Percentiles rank a stretch among this genome's conserved stretches.
These are phyloP conservation scores for Pinus taeda DNA, from an alignment of 75 land plant species.

Conservation along the genomic window DNA sequence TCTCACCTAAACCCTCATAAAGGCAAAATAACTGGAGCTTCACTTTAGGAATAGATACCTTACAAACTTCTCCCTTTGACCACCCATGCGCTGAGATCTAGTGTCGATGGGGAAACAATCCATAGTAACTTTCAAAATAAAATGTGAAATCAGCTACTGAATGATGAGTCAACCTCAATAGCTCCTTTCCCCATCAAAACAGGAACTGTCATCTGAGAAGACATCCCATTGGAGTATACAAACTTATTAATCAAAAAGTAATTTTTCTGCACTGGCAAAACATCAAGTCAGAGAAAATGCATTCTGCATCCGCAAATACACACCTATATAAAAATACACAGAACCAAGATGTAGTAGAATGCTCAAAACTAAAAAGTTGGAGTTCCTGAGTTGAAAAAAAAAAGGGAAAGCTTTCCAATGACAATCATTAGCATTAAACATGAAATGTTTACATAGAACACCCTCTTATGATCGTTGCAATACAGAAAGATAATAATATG, in stretches of 20 bases:
- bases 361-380: not conserved
- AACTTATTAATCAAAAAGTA: not conserved
- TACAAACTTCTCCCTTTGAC: slow-evolving; percentile 58
- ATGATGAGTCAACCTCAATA: not conserved
- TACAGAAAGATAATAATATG: not conserved
- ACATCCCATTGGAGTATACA: not conserved
- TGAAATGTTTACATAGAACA: not conserved
- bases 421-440: not conserved
- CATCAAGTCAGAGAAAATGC: not conserved
- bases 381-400: not conserved
- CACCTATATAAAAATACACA: not conserved
- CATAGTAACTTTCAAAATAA: not conserved
- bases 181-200: not conserved
- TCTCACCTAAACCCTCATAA: not conserved
- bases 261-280: not conserved
- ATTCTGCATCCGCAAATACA: not conserved
- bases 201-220: not conserved
- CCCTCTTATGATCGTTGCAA: not conserved
- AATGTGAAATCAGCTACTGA: slow-evolving; percentile 1
- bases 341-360: not conserved
- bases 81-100: slow-evolving; percentile 41
- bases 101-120: slow-evolving; percentile 11
- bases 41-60: slow-evolving; percentile 30
- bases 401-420: not conserved
- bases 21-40: not conserved